Evolutionary conservation across 2,329 filamentous ascomycete genomes (phyloP).

Genomic region (Diaporthe batatas): DNA sequence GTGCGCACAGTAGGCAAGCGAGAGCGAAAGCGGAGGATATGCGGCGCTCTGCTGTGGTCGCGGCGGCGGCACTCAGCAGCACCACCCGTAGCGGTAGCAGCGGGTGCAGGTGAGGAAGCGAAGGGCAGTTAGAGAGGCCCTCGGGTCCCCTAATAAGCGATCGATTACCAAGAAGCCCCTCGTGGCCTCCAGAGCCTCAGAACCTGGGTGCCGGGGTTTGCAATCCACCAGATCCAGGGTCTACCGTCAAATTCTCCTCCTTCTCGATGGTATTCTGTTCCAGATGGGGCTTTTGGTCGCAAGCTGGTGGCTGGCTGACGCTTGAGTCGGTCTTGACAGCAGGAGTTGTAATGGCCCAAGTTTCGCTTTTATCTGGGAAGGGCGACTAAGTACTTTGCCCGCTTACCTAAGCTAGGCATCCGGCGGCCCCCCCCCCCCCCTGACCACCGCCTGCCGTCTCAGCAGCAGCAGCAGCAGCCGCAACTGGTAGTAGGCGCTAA

Average conservation of each 20-base stretch:
- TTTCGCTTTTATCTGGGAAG: constrained; percentile 36
- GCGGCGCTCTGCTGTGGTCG: constrained; percentile 9
- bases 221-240: constrained; percentile 27
- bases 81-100: background rate
- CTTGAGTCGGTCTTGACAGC: constrained; percentile 35
- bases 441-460: background rate
- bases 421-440: background rate
- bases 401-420: constrained; percentile 33
- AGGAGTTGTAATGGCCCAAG: constrained; percentile 35
- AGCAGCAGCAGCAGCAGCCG: background rate
- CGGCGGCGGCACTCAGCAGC: constrained; percentile 1
- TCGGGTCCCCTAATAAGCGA: constrained; percentile 41
- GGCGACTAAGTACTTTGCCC: constrained; percentile 32
- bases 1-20: constrained; percentile 18
- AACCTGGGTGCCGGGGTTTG: constrained; percentile 40
- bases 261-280: constrained; percentile 11
- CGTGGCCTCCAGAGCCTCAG: constrained; percentile 40
- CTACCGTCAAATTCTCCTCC: constrained; percentile 25
- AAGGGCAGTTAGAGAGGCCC: constrained; percentile 26
- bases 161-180: constrained; percentile 42
- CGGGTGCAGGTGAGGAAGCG: constrained; percentile 11
- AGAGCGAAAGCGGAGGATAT: background rate
- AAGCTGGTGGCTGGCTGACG: constrained; percentile 27
- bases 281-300: constrained; percentile 28
- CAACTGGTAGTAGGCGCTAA: constrained; percentile 24